Conservation (phyloP, 768 basidiomycete species). For the Mycena capillaripes region DNA sequence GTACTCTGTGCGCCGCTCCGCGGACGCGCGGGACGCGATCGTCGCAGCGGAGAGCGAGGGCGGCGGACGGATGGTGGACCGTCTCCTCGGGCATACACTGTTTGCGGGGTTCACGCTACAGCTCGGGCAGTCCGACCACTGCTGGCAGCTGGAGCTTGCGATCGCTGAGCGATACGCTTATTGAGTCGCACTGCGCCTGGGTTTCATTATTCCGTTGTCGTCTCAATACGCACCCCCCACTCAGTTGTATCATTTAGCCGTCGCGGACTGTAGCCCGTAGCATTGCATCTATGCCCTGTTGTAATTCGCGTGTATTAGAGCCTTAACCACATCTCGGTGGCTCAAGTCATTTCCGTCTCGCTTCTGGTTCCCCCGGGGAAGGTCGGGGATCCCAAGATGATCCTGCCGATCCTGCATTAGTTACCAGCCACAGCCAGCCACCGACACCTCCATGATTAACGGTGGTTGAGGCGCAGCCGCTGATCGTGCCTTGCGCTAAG, state of each 20-base stretch:
- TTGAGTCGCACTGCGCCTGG: neutral
- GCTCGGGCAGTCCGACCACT: neutral
- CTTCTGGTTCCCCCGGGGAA: no score
- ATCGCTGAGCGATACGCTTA: conserved; percentile 16
- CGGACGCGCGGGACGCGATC: neutral
- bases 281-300: neutral
- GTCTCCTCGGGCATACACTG: conserved; percentile 17
- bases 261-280: neutral
- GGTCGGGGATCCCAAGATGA: no score
- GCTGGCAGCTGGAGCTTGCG: conserved; percentile 14
- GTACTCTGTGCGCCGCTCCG: neutral
- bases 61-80: conserved; percentile 17
- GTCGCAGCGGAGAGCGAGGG: conserved; percentile 1
- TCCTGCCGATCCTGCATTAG: neutral
- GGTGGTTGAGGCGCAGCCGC: neutral
- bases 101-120: conserved; percentile 14
- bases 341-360: neutral
- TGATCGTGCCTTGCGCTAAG: neutral
- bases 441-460: neutral
- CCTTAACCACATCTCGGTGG: neutral
- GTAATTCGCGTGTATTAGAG: neutral
- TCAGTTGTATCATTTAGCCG: conserved; percentile 9
- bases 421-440: neutral
- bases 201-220: neutral
- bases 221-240: neutral